Conservation (phyloP, 2,329 filamentous ascomycete species). For the Aspergillus aculeatinus region DNA sequence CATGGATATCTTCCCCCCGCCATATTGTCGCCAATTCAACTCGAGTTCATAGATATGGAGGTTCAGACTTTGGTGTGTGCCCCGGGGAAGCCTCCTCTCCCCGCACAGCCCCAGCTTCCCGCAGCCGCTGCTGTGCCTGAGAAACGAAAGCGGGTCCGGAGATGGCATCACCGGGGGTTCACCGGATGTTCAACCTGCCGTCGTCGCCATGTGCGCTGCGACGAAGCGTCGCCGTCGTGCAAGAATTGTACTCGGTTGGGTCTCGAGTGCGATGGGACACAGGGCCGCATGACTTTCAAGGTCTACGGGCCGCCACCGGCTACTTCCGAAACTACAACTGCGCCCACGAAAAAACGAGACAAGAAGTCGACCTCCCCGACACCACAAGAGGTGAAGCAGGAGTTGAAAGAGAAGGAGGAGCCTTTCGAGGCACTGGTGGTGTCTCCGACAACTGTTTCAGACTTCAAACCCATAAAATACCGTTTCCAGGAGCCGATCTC, state of each 20-base stretch:
- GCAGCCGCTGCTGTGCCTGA: constrained; percentile 19
- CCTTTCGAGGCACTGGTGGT: constrained; percentile 24
- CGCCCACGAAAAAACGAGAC: constrained; percentile 21
- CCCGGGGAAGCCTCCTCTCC: constrained; percentile 17
- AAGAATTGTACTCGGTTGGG: constrained; percentile 39
- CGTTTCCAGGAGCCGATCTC: constrained; percentile 29
- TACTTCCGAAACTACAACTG: constrained; percentile 15
- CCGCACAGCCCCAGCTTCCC: constrained; percentile 14
- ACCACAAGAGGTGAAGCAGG: constrained; percentile 14
- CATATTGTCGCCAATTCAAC: constrained; percentile 8
- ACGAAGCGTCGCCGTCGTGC: constrained; percentile 38
- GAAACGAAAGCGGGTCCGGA: constrained; percentile 34
- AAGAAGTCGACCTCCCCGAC: constrained; percentile 16
- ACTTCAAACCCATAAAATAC: constrained; percentile 21
- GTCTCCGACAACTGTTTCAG: constrained; percentile 26
- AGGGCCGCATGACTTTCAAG: constrained; percentile 41
- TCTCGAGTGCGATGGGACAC: constrained; percentile 34
- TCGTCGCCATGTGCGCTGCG: constrained; percentile 41
- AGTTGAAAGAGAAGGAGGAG: constrained; percentile 10
- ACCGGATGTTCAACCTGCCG: constrained; percentile 44
- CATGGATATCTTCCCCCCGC: constrained; percentile 25
- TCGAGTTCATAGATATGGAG: constrained; percentile 27
- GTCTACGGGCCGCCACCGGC: constrained; percentile 34
- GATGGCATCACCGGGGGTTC: constrained; percentile 45
- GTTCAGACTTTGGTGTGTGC: constrained; percentile 26